phyloP scores from a whole-genome alignment of 352 stramenopile species.

The Globisporangium middletonii region DNA sequence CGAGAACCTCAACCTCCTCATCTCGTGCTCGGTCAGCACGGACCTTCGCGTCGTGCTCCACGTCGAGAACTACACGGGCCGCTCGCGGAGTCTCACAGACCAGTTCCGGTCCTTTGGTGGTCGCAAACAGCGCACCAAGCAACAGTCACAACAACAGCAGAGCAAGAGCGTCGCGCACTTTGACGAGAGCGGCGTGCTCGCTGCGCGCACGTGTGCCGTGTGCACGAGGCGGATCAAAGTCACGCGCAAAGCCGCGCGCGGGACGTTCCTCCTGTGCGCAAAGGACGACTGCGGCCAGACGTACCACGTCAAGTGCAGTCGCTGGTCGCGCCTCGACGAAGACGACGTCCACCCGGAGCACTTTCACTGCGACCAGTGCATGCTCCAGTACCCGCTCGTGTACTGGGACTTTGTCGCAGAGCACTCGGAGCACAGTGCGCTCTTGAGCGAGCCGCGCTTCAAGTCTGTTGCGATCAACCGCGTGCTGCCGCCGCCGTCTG shows the following conservation, averaged over 20 bases:
- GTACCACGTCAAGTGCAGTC: slow-evolving; percentile 63
- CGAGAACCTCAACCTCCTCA: slow-evolving; percentile 54
- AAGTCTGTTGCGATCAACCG: slow-evolving; percentile 28
- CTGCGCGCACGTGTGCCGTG: slow-evolving; percentile 39
- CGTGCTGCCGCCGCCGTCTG: not conserved
- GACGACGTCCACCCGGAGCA: slow-evolving; percentile 15
- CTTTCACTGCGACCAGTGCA: slow-evolving; percentile 51
- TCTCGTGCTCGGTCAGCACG: slow-evolving; percentile 39
- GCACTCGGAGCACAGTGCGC: slow-evolving; percentile 21
- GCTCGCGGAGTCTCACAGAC: slow-evolving; percentile 27
- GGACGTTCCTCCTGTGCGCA: slow-evolving; percentile 34
- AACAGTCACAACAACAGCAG: not conserved
- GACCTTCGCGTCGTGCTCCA: slow-evolving; percentile 41
- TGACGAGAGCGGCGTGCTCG: slow-evolving; percentile 44
- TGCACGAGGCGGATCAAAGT: slow-evolving; percentile 49
- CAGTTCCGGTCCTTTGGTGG: slow-evolving; percentile 25
- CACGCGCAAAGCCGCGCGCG: slow-evolving; percentile 14
- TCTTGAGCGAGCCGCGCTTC: slow-evolving; percentile 51
- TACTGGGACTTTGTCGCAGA: slow-evolving; percentile 70
- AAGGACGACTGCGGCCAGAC: slow-evolving; percentile 47
- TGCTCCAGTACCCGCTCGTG: slow-evolving; percentile 23
- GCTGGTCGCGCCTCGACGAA: slow-evolving; percentile 36
- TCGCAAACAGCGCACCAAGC: slow-evolving; percentile 2
- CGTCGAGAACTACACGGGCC: slow-evolving; percentile 56
- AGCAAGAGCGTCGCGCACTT: slow-evolving; percentile 43